phyloP scores from a whole-genome alignment of 306 rosid genomes.

The Casuarina cunninghamiana region DNA sequence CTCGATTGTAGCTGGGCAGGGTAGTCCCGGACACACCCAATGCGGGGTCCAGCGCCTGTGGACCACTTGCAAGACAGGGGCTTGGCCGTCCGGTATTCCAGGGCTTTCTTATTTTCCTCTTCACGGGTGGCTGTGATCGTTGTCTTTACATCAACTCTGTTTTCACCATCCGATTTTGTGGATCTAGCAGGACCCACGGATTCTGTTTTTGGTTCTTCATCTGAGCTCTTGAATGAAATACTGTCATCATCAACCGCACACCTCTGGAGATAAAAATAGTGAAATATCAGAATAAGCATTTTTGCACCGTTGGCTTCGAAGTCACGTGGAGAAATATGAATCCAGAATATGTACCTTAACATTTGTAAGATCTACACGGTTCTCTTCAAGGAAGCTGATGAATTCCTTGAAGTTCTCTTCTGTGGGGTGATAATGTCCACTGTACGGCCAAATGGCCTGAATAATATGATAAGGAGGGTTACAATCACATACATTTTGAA shows the following conservation, averaged over 20 bases:
- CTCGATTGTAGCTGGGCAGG: constrained; percentile 67
- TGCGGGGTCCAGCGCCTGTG: constrained; percentile 80
- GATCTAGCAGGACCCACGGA: constrained; percentile 29
- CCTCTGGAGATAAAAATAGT: constrained; percentile 38
- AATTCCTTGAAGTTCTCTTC: constrained; percentile 87
- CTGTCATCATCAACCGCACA: constrained; percentile 79
- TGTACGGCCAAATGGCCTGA: constrained; percentile 96
- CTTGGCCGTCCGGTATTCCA: constrained; percentile 1
- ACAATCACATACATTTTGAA: no score
- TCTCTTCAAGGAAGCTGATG: constrained; percentile 70
- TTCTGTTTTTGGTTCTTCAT: constrained; percentile 29
- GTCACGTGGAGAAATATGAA: no score
- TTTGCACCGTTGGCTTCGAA: background rate
- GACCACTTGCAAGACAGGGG: constrained; percentile 81
- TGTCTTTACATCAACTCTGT: constrained; percentile 3
- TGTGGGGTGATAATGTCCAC: constrained; percentile 95
- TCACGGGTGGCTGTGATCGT: constrained; percentile 19
- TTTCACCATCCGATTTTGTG: constrained; percentile 8
- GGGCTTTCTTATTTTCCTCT: constrained; percentile 24
- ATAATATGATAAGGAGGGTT: background rate
- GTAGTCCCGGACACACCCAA: constrained; percentile 92
- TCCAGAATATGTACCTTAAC: constrained; percentile 58
- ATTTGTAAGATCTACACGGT: constrained; percentile 72
- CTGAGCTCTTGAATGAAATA: constrained; percentile 31
- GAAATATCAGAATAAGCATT: background rate